phyloP scores from a whole-genome alignment of 352 stramenopile species.

The Pythium vanterpoolii region DNA sequence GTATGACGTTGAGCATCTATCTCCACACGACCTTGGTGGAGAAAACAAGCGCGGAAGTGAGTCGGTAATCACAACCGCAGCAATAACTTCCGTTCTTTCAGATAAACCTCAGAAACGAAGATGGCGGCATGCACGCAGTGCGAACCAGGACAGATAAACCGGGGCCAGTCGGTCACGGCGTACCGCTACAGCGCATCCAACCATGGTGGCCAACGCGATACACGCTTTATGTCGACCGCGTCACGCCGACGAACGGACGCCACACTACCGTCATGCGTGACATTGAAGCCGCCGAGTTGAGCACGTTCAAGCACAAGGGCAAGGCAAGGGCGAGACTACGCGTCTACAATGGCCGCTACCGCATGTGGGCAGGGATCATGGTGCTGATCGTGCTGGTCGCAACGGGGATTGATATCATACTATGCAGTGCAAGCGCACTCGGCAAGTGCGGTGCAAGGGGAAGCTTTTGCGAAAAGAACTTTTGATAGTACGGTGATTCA shows the following conservation, averaged over 20 bases:
- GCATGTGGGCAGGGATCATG: slow-evolving; percentile 6
- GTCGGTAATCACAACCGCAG: too few species aligned
- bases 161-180: neutral
- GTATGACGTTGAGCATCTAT: too few species aligned
- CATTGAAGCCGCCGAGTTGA: slow-evolving; percentile 1
- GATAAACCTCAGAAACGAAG: neutral
- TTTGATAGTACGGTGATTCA: slow-evolving; percentile 7
- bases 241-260: neutral
- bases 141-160: neutral
- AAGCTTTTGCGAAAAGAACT: neutral
- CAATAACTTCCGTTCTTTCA: too few species aligned
- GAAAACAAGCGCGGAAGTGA: neutral
- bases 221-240: neutral
- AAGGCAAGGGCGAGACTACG: neutral
- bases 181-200: slow-evolving; percentile 7
- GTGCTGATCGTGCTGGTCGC: slow-evolving; percentile 1
- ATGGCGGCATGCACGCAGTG: neutral
- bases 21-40: too few species aligned
- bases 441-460: neutral
- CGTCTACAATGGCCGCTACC: slow-evolving; percentile 9
- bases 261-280: neutral
- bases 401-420: neutral
- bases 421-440: slow-evolving; percentile 7
- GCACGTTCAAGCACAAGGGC: neutral
- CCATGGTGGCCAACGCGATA: neutral